Evolutionary conservation across 495 filamentous ascomycete genomes (phyloP), one percentile per base, ranked within the genome.

Genomic region (Penicillium soppii): DNA sequence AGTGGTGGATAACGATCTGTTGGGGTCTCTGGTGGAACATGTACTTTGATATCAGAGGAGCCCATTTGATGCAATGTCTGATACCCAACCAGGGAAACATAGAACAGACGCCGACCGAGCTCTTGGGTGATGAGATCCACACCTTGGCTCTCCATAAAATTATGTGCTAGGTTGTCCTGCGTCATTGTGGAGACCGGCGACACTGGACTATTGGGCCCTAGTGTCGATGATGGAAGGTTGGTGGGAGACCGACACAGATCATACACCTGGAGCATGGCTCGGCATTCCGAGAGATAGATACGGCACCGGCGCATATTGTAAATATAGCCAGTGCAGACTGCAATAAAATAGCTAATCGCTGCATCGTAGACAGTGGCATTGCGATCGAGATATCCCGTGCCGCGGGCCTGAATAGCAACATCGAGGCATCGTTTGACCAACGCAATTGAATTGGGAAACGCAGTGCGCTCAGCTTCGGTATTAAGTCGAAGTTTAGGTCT

Each of bases 341-440:
- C 88, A 10, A 94, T 68, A 55, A 92, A 88, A 59, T 92, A 95
- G 68, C 89, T 94, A n/a, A 86, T 89, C 0, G 83, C 84, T 0
- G 89, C 89, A 68, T 95, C 90, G 52, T 94, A 86, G 1, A 94
- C 79, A 2, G 78, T 88, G 26, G 88, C 73, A 13, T 79, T 80
- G 12, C 81, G 78, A 56, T 85, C 76, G 35, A 86, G 78, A 59
- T 91, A 92, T 7, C 77, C 78, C 1, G 77, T 57, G 5, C 90
- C 89, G 38, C 89, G 77, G 6, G 89, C 88, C 50, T 87, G 77
- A 5, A 87, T 73, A 7, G 87, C 87, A 22, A 94, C 73, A 25
- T 82, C 74, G 44, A 88, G 84, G 58, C 90, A 96, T 33, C 82
- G 73, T 25, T 88, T 83, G 8, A 92, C 83, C 55, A 96, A 69